phyloP scores from a whole-genome alignment of 331 rosid genomes.

The Cydonia oblonga region DNA sequence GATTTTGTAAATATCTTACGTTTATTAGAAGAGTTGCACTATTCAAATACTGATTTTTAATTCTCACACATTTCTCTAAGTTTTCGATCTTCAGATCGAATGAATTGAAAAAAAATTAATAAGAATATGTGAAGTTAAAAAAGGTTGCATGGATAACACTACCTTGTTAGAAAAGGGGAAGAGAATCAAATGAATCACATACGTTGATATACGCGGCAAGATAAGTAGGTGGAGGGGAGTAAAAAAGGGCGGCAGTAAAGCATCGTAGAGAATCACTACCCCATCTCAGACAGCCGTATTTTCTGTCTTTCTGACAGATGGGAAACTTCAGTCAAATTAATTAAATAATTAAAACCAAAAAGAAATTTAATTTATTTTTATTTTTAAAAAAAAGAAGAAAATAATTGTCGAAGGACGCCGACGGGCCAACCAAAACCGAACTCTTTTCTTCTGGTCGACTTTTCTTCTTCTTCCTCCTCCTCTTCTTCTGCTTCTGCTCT shows the following conservation, averaged over 20 bases:
- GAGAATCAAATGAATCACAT: neutral
- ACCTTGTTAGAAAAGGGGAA: rapidly evolving
- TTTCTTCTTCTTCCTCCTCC: neutral
- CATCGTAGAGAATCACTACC: neutral
- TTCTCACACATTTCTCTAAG: rapidly evolving
- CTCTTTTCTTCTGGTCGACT: conserved; percentile 43
- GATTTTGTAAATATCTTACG: no score
- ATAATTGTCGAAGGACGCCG: conserved; percentile 51
- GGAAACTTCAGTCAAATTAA: neutral
- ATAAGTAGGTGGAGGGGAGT: neutral
- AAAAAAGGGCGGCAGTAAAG: neutral
- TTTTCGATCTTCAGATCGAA: rapidly evolving
- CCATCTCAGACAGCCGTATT: conserved; percentile 29
- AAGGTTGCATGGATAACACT: rapidly evolving
- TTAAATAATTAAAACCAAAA: neutral
- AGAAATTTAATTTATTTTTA: no score
- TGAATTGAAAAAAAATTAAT: no score
- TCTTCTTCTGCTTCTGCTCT: neutral
- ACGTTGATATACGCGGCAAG: conserved; percentile 10
- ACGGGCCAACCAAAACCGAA: conserved; percentile 75
- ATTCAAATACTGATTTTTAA: no score
- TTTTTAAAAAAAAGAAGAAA: neutral
- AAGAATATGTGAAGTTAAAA: no score
- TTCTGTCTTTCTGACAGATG: conserved; percentile 19
- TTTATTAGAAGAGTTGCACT: no score